Conservation (phyloP, 176 grass and related monocot species). For the Oryza longistaminata region DNA sequence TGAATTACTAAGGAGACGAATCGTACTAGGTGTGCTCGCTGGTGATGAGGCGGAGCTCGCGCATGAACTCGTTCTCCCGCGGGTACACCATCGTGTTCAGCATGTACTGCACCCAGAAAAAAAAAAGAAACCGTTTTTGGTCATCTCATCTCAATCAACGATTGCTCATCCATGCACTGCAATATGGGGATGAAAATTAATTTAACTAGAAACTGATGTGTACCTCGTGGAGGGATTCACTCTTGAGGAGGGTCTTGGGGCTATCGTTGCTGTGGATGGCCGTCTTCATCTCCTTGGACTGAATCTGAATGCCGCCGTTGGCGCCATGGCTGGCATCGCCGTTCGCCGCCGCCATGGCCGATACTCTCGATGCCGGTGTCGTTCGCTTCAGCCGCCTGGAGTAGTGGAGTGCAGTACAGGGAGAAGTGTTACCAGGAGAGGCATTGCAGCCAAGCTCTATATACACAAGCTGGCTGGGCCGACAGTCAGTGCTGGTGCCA, state of each 20-base stretch:
- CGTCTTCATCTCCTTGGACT: conserved; percentile 10
- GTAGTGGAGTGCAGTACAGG: neutral
- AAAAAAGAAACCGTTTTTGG: too few relatives aligned
- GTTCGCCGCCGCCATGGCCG: neutral
- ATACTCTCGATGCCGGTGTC: neutral
- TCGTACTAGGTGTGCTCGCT: conserved; percentile 49
- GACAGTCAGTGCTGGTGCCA: too few relatives aligned
- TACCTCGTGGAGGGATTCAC: conserved; percentile 54
- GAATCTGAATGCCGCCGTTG: neutral
- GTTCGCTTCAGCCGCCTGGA: too few relatives aligned
- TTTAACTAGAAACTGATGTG: neutral
- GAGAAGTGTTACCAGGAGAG: too few relatives aligned
- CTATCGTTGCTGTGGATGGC: conserved; percentile 27
- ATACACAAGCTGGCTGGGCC: too few relatives aligned
- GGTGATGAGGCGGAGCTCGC: conserved; percentile 67
- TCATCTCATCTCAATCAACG: too few relatives aligned
- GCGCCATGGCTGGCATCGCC: neutral
- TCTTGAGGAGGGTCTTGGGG: conserved; percentile 75
- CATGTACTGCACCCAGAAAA: conserved; percentile 52
- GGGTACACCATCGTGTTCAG: conserved; percentile 67
- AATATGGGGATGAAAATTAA: neutral
- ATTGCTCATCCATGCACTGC: neutral
- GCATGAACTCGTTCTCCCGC: conserved; percentile 64
- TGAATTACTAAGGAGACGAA: too few relatives aligned
- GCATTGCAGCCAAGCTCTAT: too few relatives aligned